Conservation (phyloP, 352 stramenopile species). For the Phytophthora boehmeriae region DNA sequence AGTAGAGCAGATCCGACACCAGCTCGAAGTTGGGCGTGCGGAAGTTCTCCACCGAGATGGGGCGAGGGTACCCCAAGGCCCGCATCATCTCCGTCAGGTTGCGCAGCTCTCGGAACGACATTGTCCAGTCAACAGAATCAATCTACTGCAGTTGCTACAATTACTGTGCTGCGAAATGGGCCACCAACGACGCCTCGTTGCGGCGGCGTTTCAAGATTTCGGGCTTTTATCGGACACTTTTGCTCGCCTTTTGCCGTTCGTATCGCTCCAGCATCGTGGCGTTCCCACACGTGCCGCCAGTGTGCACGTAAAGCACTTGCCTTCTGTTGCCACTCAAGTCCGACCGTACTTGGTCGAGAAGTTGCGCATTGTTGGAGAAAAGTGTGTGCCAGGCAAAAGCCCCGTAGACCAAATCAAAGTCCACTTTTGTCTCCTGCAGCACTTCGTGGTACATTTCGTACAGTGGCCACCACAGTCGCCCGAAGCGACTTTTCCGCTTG, state of each 20-base stretch:
- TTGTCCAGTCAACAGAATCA: constrained; percentile 21
- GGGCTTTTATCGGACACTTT: constrained; percentile 1
- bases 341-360: constrained; percentile 37
- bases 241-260: constrained; percentile 9
- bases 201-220: constrained; percentile 29
- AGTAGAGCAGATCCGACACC: constrained; percentile 96
- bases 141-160: background rate
- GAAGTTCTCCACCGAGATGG: constrained; percentile 94
- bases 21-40: constrained; percentile 96
- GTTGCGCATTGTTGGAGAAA: constrained; percentile 53
- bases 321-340: too few species aligned
- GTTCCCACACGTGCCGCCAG: constrained; percentile 77
- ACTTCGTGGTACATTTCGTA: constrained; percentile 69
- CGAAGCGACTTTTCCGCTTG: constrained; percentile 67
- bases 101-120: constrained; percentile 88
- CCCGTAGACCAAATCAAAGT: constrained; percentile 83
- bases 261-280: constrained; percentile 76
- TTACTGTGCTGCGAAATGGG: background rate
- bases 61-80: constrained; percentile 92
- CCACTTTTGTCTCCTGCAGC: constrained; percentile 55
- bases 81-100: constrained; percentile 97
- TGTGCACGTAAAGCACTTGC: constrained; percentile 86
- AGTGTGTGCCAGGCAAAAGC: constrained; percentile 79
- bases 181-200: constrained; percentile 6
- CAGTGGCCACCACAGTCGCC: constrained; percentile 59